Conservation (phyloP, 352 stramenopile genomes). For the Phytophthora lateralis region DNA sequence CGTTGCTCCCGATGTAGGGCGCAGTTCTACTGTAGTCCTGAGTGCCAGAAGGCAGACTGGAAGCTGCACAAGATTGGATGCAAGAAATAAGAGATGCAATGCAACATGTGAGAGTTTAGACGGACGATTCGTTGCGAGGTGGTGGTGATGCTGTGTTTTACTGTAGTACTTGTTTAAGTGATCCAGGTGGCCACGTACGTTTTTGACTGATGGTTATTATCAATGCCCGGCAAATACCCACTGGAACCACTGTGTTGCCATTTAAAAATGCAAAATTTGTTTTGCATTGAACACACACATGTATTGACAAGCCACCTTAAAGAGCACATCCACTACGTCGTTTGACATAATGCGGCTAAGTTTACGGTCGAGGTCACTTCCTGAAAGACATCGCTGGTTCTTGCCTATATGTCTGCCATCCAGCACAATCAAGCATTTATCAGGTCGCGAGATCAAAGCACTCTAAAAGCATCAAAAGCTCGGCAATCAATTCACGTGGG, state of each 20-base stretch:
- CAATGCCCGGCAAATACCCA: too few relatives aligned
- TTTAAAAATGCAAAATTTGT: too few relatives aligned
- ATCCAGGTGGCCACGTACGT: too few relatives aligned
- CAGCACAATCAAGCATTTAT: not conserved
- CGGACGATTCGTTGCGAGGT: slow-evolving; percentile 1
- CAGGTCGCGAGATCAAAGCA: not conserved
- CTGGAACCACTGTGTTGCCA: too few relatives aligned
- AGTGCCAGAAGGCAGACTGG: slow-evolving; percentile 87
- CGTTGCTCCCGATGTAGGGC: slow-evolving; percentile 85
- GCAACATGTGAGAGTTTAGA: slow-evolving; percentile 4
- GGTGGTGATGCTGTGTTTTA: too few relatives aligned
- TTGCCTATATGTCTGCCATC: not conserved
- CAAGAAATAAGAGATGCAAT: slow-evolving; percentile 36
- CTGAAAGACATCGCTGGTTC: not conserved
- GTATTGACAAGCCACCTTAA: too few relatives aligned
- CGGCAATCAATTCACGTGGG: not conserved
- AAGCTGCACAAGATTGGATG: slow-evolving; percentile 81
- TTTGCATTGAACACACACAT: too few relatives aligned
- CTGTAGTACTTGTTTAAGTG: not conserved
- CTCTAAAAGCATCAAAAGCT: not conserved
- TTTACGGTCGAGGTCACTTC: not conserved
- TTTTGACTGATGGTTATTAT: not conserved
- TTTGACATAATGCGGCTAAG: too few relatives aligned
- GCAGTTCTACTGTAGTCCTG: slow-evolving; percentile 85
- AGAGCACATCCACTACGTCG: too few relatives aligned